These are phyloP conservation scores for Bocquillonia castaneifolia DNA, from an alignment of 441 rosid genomes.

Conservation along the genomic window DNA sequence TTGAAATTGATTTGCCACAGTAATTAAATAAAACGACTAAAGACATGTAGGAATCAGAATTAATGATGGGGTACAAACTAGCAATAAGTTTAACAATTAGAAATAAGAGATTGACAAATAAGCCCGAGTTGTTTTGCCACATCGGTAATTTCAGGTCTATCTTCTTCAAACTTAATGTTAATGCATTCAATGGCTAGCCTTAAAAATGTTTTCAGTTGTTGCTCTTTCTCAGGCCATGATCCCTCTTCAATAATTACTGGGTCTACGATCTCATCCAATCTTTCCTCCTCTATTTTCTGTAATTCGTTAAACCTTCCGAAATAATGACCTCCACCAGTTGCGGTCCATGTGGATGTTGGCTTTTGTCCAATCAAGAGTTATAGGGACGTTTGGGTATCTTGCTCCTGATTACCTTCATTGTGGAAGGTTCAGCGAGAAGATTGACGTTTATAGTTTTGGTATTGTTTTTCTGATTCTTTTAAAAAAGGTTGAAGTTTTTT, in stretches of 20 bases:
- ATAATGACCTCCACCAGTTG: neutral
- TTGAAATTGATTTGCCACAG: too few species aligned
- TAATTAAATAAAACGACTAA: neutral
- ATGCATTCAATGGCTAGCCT: slow-evolving; percentile 1
- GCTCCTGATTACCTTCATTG: slow-evolving; percentile 19
- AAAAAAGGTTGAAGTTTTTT: too few species aligned
- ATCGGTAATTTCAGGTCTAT: slow-evolving; percentile 18
- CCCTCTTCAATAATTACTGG: slow-evolving; percentile 10
- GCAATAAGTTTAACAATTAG: too few species aligned
- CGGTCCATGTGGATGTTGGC: too few species aligned
- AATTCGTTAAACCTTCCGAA: neutral
- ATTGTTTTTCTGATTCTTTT: too few species aligned
- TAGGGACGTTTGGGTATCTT: slow-evolving; percentile 15
- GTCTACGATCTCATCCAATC: neutral
- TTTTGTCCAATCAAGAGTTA: slow-evolving; percentile 30
- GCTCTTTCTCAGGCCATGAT: slow-evolving; percentile 5
- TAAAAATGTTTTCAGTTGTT: neutral
- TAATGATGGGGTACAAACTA: neutral
- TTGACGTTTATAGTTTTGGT: too few species aligned
- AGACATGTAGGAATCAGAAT: slow-evolving; percentile 21
- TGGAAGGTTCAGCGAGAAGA: slow-evolving; percentile 31
- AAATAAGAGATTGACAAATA: neutral
- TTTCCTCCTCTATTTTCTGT: neutral
- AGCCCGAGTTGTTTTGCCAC: slow-evolving; percentile 21
- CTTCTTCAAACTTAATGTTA: neutral